Percentiles rank a stretch among this genome's conserved stretches.
Conservation (phyloP, 257 asterid genomes). For the Scutellaria minor region DNA sequence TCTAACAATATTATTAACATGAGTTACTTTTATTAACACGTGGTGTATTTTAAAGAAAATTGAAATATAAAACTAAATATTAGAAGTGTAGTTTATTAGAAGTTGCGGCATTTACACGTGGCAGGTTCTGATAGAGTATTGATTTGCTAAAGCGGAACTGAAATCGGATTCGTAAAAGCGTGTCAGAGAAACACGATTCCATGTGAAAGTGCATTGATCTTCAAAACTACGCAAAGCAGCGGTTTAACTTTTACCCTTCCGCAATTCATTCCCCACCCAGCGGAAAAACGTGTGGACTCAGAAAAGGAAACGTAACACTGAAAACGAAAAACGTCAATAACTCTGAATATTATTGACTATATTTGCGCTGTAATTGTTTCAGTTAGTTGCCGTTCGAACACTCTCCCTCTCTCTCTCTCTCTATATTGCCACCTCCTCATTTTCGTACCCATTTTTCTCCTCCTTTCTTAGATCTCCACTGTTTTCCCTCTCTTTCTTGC, state of each 20-base stretch:
- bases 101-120: background rate
- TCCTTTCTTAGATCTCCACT: slow-evolving; percentile 42
- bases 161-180: background rate
- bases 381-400: slow-evolving; percentile 33
- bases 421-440: slow-evolving; percentile 26
- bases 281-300: slow-evolving; percentile 38
- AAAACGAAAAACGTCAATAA: background rate
- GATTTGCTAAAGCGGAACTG: background rate
- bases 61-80: too few species aligned
- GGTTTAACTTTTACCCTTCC: slow-evolving; percentile 12
- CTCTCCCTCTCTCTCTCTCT: slow-evolving; percentile 25
- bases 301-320: slow-evolving; percentile 13
- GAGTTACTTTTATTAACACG: too few species aligned
- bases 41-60: too few species aligned
- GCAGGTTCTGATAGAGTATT: background rate
- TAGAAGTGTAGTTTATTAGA: too few species aligned
- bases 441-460: slow-evolving; percentile 25
- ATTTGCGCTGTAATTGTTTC: slow-evolving; percentile 25
- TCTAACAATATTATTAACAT: too few species aligned
- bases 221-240: slow-evolving; percentile 37
- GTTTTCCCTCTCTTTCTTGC: slow-evolving; percentile 41
- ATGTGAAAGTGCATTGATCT: slow-evolving; percentile 9
- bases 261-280: slow-evolving; percentile 33
- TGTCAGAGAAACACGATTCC: background rate
- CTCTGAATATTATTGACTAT: background rate